Evolutionary conservation across 345 rosid species (phyloP).

Genomic region (Alliaria petiolata): DNA sequence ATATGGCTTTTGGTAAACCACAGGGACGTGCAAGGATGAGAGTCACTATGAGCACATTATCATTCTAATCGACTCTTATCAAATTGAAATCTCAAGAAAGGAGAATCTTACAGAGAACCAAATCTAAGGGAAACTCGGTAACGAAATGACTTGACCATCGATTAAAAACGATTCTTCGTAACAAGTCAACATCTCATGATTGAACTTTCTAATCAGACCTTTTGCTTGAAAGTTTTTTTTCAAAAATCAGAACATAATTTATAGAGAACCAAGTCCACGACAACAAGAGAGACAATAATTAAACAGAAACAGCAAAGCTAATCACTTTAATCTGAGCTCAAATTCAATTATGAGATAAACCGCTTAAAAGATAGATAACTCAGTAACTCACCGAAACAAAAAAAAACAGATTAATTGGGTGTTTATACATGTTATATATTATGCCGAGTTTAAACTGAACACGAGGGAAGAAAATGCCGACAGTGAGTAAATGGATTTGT

Average conservation of each 20-base stretch:
- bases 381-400: too few relatives aligned
- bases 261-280: constrained; percentile 5
- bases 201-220: neutral
- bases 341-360: neutral
- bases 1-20: constrained; percentile 27
- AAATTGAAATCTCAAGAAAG: neutral
- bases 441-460: neutral
- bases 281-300: neutral
- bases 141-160: constrained; percentile 1
- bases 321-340: neutral
- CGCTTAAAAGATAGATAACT: too few relatives aligned
- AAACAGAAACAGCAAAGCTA: neutral
- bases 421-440: too few relatives aligned
- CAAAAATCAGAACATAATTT: constrained; percentile 3
- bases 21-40: constrained; percentile 13
- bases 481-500: constrained; percentile 13
- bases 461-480: neutral
- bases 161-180: constrained; percentile 12
- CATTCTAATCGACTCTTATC: neutral
- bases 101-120: constrained; percentile 14
- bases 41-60: constrained; percentile 19
- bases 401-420: too few relatives aligned
- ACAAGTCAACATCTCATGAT: constrained; percentile 9
- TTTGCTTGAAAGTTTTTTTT: neutral
- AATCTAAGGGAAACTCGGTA: neutral